Evolutionary conservation across 208 protist genomes (phyloP).

Genomic region (Tritrichomonas foetus): DNA sequence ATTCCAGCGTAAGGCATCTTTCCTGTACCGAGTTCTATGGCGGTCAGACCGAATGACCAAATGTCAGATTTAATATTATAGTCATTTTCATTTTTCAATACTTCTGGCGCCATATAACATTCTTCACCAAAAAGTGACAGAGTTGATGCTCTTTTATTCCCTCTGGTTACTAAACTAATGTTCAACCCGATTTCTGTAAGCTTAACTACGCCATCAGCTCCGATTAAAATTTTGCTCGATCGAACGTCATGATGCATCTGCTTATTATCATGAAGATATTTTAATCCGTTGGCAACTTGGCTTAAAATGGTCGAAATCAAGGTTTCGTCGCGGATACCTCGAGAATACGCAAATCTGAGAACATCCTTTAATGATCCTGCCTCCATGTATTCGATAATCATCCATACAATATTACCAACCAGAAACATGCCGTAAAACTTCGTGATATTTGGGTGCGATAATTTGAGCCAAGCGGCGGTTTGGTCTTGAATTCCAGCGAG

Average conservation of each 20-base stretch:
- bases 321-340: background rate
- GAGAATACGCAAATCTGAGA: background rate
- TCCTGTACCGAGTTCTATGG: slow-evolving; percentile 58
- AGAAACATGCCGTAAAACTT: background rate
- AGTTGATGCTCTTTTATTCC: background rate
- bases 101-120: slow-evolving; percentile 62
- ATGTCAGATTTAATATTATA: slow-evolving; percentile 61
- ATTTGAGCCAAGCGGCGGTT: background rate
- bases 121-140: slow-evolving; percentile 58
- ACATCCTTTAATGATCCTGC: background rate
- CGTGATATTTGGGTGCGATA: background rate
- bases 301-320: slow-evolving; percentile 50
- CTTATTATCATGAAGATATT: slow-evolving; percentile 49
- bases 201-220: slow-evolving; percentile 48
- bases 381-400: slow-evolving; percentile 1
- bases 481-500: background rate
- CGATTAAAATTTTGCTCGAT: slow-evolving; percentile 54
- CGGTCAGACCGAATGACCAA: slow-evolving; percentile 64
- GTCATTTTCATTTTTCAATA: slow-evolving; percentile 49
- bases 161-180: slow-evolving; percentile 11
- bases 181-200: slow-evolving; percentile 57
- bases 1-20: slow-evolving; percentile 50
- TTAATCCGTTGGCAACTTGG: slow-evolving; percentile 46
- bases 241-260: slow-evolving; percentile 54
- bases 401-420: background rate